Base-by-base conservation (phyloP, 2,329 filamentous ascomycete species). In the Aspergillus pseudoglaucus region DNA sequence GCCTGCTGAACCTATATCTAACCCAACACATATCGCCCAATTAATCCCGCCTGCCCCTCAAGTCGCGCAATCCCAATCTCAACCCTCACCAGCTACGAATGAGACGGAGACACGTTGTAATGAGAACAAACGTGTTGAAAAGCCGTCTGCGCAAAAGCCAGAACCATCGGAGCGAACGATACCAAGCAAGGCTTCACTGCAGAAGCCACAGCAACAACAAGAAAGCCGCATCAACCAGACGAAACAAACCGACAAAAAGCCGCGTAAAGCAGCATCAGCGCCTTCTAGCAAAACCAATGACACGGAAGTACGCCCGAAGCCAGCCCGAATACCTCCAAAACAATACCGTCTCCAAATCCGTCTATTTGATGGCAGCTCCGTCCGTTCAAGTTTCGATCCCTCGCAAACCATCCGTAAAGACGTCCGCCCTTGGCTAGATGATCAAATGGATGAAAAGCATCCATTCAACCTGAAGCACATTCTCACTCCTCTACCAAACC, bases 401-500 rank as follows among this genome's bases (percentile, higher is more conserved):
- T 71, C 72, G 2, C 75, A 79, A 6, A 86, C 79, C 0, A 75
- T 96, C 3, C 67, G 73, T 6, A 72, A 66, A 6, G 80, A 88
- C 39, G 83, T 97, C 1, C 80, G 91, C 6, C 69, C 75, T 6
- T 96, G 89, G 87, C 78, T 97, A 6, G 87, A 91, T 47, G 72
- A 77, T 48, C 74, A 79, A 32, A 75, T 81, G 52, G 72, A 66
- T 9, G 78, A 77, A 17, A 73, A 76, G 25, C 65, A 75, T 10
- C 87, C 89, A 0, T 97, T 90, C 66, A 85, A 79, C 10, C 90
- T 97, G 70, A 89, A 90, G 61, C 82, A 94, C 42, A 83, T 96
- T 32, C 76, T 94, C 2, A 84, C 87, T 0, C 90, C 90, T 0
- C 71, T 82, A 17, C 88, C 89, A 1, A 93, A 85, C 63, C 82